These are phyloP conservation scores for Eimeria praecox DNA, from an alignment of 169 alveolate species.

Conservation along the genomic window DNA sequence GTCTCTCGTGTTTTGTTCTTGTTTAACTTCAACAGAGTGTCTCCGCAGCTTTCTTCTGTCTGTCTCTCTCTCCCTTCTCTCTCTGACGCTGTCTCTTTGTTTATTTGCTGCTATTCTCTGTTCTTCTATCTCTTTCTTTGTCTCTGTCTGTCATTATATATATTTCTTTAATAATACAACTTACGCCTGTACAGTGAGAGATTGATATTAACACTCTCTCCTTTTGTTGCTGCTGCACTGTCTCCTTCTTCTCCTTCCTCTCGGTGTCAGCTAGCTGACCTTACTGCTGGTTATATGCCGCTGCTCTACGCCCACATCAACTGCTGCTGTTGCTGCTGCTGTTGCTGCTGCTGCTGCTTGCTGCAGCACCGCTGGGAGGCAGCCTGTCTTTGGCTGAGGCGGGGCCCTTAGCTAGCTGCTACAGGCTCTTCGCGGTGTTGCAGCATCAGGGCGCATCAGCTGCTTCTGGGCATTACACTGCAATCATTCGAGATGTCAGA, in stretches of 20 bases:
- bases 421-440: constrained; percentile 65
- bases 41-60: too few relatives aligned
- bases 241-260: background rate
- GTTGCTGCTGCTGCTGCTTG: background rate
- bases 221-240: background rate
- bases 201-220: background rate
- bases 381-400: constrained; percentile 36
- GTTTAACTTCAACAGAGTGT: too few relatives aligned
- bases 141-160: background rate
- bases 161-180: background rate
- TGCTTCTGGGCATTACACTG: constrained; percentile 77
- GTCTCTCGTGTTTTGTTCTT: background rate
- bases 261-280: background rate
- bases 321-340: background rate
- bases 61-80: too few relatives aligned
- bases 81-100: background rate
- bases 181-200: too few relatives aligned
- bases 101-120: background rate
- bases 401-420: constrained; percentile 43
- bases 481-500: constrained; percentile 73
- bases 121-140: background rate
- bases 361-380: constrained; percentile 50
- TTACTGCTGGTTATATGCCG: background rate
- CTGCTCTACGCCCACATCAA: too few relatives aligned
- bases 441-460: constrained; percentile 81